These are phyloP conservation scores for Pyrenochaeta sp. DNA, from an alignment of 2,329 filamentous ascomycete genomes.

Conservation along the genomic window DNA sequence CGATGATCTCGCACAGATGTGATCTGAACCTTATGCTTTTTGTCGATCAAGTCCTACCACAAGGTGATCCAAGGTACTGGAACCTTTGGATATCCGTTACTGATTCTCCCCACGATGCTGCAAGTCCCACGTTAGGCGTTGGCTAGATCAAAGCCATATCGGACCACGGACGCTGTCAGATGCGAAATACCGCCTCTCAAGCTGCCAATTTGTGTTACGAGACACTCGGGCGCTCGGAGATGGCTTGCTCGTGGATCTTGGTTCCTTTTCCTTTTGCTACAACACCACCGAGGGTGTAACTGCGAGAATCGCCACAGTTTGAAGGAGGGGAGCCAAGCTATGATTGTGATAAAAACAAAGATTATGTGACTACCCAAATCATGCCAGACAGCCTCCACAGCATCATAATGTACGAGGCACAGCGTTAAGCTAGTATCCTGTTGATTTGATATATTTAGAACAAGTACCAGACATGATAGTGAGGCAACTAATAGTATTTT, in stretches of 20 bases:
- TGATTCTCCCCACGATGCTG: not conserved
- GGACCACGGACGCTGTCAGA: slow-evolving; percentile 4
- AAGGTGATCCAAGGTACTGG: not conserved
- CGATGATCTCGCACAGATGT: slow-evolving; percentile 4
- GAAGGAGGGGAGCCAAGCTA: not conserved
- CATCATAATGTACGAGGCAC: too few species aligned
- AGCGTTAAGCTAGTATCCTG: too few species aligned
- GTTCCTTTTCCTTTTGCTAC: slow-evolving; percentile 3
- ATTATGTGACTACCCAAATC: too few species aligned
- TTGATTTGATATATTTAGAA: too few species aligned
- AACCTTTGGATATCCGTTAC: not conserved
- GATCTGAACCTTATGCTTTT: slow-evolving; percentile 1
- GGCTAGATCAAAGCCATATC: not conserved
- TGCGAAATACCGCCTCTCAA: not conserved
- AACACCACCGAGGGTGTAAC: not conserved
- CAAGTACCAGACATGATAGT: too few species aligned
- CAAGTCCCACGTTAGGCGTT: slow-evolving; percentile 3
- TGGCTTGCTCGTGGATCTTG: not conserved
- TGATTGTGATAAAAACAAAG: too few species aligned
- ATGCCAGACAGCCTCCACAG: too few species aligned
- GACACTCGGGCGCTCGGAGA: not conserved
- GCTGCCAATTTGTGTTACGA: slow-evolving; percentile 2
- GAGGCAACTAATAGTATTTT: too few species aligned
- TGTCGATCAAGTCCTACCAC: slow-evolving; percentile 5
- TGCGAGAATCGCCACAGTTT: not conserved